Percentiles rank a stretch among this genome's conserved stretches.
phyloP scores from a whole-genome alignment of 2,329 filamentous ascomycete species.

The Lachnellula arida region DNA sequence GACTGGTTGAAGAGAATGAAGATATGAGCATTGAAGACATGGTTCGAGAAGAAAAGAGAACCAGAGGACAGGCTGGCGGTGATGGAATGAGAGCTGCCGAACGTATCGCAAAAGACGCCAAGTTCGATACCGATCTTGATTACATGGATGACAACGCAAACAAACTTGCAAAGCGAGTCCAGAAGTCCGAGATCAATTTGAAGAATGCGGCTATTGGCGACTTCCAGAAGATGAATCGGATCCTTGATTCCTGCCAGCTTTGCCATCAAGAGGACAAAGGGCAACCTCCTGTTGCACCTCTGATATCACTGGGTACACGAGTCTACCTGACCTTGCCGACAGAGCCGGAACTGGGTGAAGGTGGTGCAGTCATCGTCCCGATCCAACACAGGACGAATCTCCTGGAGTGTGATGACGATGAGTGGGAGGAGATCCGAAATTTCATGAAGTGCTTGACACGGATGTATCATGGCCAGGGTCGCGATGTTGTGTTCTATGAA shows the following conservation, averaged over 20 bases:
- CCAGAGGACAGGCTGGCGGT: conserved; percentile 69
- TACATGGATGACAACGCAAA: conserved; percentile 97
- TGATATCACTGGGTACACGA: conserved; percentile 80
- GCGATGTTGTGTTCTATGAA: conserved; percentile 94
- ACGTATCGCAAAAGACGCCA: conserved; percentile 86
- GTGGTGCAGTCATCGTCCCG: conserved; percentile 83
- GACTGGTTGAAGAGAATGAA: conserved; percentile 82
- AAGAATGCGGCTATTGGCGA: conserved; percentile 84
- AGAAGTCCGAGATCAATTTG: conserved; percentile 82
- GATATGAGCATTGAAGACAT: conserved; percentile 97
- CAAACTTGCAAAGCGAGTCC: conserved; percentile 80
- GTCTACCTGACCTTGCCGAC: conserved; percentile 86
- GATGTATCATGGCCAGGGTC: conserved; percentile 90
- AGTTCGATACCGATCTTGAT: conserved; percentile 88
- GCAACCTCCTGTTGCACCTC: conserved; percentile 71
- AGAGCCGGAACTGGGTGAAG: conserved; percentile 78
- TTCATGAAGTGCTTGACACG: conserved; percentile 97
- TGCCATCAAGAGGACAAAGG: conserved; percentile 86
- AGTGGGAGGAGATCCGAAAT: conserved; percentile 98
- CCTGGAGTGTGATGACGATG: conserved; percentile 96
- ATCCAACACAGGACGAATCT: conserved; percentile 83
- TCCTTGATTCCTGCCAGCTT: conserved; percentile 81
- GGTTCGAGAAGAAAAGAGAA: conserved; percentile 89
- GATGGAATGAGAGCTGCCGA: conserved; percentile 83
- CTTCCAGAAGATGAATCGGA: conserved; percentile 82